A percentile compares a stretch with the other conserved stretches of the same genome.
Conservation (phyloP, 208 protist species). For the Crithidia thermophila region DNA sequence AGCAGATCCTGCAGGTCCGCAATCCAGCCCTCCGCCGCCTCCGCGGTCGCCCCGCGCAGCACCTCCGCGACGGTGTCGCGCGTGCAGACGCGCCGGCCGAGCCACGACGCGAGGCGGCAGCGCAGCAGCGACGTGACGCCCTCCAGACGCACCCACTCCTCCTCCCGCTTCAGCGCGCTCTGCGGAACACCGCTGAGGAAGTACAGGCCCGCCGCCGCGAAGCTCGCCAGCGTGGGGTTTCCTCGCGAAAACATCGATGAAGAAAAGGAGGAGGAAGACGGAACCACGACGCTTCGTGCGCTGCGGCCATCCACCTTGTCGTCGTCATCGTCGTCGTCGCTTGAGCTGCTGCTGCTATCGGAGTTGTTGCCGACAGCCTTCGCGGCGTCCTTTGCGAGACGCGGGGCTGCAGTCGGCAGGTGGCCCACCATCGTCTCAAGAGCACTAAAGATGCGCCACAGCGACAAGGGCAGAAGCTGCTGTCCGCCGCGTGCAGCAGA, state of each 20-base stretch:
- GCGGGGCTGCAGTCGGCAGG: constrained; percentile 3
- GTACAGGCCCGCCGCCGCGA: constrained; percentile 53
- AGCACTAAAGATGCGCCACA: constrained; percentile 69
- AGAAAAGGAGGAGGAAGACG: background rate
- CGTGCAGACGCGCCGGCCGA: constrained; percentile 30
- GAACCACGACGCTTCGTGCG: background rate
- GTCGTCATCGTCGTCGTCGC: constrained; percentile 14
- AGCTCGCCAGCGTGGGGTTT: constrained; percentile 29
- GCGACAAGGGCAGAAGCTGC: constrained; percentile 30
- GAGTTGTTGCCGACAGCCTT: background rate
- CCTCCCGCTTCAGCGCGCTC: constrained; percentile 35
- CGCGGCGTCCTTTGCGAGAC: background rate
- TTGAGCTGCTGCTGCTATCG: constrained; percentile 13
- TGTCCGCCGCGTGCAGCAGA: background rate
- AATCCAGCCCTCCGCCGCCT: constrained; percentile 34
- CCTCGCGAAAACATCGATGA: background rate
- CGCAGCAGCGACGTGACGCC: constrained; percentile 65
- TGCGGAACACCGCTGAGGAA: constrained; percentile 58
- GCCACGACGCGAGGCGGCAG: constrained; percentile 47
- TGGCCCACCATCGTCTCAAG: constrained; percentile 51
- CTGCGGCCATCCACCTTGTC: background rate
- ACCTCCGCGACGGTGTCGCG: constrained; percentile 20
- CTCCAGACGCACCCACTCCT: constrained; percentile 56
- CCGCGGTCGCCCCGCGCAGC: constrained; percentile 1
- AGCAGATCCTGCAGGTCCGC: constrained; percentile 42